These are phyloP conservation scores for Vachellia pachyceras DNA, from an alignment of 306 rosid genomes.

Conservation along the genomic window DNA sequence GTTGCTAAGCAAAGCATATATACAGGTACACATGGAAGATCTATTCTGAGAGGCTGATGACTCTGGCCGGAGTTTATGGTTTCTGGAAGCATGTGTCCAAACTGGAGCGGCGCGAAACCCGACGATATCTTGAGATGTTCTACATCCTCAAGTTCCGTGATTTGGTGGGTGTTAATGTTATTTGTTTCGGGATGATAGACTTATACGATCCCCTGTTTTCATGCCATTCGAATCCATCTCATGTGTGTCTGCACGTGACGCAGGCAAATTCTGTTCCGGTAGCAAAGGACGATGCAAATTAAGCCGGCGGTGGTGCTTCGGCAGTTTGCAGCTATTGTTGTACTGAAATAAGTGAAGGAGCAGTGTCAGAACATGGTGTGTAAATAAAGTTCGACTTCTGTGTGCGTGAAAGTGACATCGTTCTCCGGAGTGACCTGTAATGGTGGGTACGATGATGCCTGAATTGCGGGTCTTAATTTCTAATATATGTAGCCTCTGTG, in stretches of 20 bases:
- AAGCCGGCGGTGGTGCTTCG: background rate
- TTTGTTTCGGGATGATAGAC: constrained; percentile 28
- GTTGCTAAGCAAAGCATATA: constrained; percentile 22
- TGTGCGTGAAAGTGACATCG: constrained; percentile 21
- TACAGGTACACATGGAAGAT: constrained; percentile 93
- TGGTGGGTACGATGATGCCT: background rate
- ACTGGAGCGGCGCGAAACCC: constrained; percentile 86
- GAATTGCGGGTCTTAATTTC: background rate
- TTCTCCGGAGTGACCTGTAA: background rate
- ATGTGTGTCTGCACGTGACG: background rate
- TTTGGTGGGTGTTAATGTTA: constrained; percentile 63
- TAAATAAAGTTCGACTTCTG: constrained; percentile 34
- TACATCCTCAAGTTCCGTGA: constrained; percentile 90
- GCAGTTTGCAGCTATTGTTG: background rate
- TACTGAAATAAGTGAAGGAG: constrained; percentile 26
- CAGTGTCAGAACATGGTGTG: constrained; percentile 26
- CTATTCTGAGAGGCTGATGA: constrained; percentile 90
- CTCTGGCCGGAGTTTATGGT: constrained; percentile 88
- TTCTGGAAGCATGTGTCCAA: constrained; percentile 97
- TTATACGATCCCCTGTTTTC: constrained; percentile 7
- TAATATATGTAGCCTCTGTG: background rate
- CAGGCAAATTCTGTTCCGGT: constrained; percentile 84
- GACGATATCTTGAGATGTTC: constrained; percentile 94
- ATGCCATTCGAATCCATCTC: background rate
- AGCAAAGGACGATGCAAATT: constrained; percentile 59